Base-by-base conservation (phyloP, 1,139 yeast genomes). In the Taphrina sp. region DNA sequence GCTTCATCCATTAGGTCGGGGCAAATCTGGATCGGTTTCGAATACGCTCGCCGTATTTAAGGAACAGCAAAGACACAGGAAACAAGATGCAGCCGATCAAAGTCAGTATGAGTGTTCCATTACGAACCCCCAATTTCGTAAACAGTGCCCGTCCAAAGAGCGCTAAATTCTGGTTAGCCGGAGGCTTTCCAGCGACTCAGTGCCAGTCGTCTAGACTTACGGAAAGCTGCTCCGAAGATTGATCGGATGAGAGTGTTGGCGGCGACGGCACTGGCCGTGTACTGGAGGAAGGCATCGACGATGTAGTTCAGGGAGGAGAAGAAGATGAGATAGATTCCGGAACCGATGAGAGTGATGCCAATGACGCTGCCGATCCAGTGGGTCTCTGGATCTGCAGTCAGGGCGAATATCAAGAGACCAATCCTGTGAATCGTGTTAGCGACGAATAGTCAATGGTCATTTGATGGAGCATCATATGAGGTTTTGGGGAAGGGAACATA, bases 381-480 rank as follows among this genome's bases (percentile, higher is more conserved):
- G 3, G 46, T 39, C 19, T 28, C 38, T 10, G 41, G 12, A 2
- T 8, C 43, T 5, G 86, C 78, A 2, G 90, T 76, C 95, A 95
- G 85, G 10, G 84, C 95, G 59, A 85, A 74, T 92, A 94, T 85
- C 69, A 86, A 85, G 59, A 85, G 73, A 0, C 87, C 76, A 60
- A 44, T 0, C 86, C 76, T 43, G 81, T 73, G 49, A 5, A 39
- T 52, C 29, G 58, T 60, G 60, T 67, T 59, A 61, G 42, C 55
- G 56, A 17, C 41, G 54, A 16, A n/a, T n/a, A n/a, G n/a, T n/a
- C n/a, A n/a, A n/a, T n/a, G n/a, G n/a, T n/a, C n/a, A n/a, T n/a
- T n/a, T n/a, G n/a, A n/a, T n/a, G n/a, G n/a, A n/a, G n/a, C n/a
- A n/a, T n/a, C n/a, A n/a, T 53, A 24, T 8, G 23, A 22, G 26